These are phyloP conservation scores for Ophiosphaerella herpotricha DNA, from an alignment of 2,329 filamentous ascomycete species.

Conservation along the genomic window DNA sequence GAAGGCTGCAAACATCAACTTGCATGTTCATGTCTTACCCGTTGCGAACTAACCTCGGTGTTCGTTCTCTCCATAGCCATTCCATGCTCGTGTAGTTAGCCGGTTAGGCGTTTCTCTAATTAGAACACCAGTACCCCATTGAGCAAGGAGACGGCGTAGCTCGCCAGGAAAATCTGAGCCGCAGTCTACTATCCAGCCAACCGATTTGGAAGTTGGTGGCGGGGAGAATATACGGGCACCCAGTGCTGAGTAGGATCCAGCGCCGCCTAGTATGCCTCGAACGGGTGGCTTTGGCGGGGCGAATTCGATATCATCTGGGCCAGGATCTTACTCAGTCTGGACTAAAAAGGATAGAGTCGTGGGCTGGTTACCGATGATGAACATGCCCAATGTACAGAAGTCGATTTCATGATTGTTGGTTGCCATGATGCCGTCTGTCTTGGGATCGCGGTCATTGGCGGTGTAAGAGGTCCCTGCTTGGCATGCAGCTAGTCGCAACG, in stretches of 20 bases:
- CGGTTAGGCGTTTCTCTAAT: slow-evolving; percentile 69
- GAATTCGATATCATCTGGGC: slow-evolving; percentile 87
- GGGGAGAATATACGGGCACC: slow-evolving; percentile 89
- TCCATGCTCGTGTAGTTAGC: slow-evolving; percentile 89
- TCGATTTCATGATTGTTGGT: slow-evolving; percentile 46
- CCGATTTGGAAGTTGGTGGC: slow-evolving; percentile 62
- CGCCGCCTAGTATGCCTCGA: slow-evolving; percentile 82
- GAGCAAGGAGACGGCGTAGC: slow-evolving; percentile 66
- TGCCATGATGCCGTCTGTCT: slow-evolving; percentile 13
- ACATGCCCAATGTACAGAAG: slow-evolving; percentile 66
- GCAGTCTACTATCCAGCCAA: slow-evolving; percentile 91
- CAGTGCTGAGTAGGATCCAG: slow-evolving; percentile 82
- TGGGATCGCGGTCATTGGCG: slow-evolving; percentile 3
- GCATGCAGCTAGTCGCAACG: slow-evolving; percentile 18
- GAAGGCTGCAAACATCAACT: slow-evolving; percentile 61
- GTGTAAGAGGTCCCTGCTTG: slow-evolving; percentile 8
- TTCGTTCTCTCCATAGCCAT: slow-evolving; percentile 76
- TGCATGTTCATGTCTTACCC: not conserved
- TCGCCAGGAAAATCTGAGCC: slow-evolving; percentile 82
- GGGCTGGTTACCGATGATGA: slow-evolving; percentile 59
- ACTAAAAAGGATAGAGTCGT: not conserved
- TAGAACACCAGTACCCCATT: slow-evolving; percentile 77
- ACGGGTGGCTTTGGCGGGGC: slow-evolving; percentile 69
- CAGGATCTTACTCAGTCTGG: slow-evolving; percentile 10
- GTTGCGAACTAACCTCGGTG: slow-evolving; percentile 57